These are phyloP conservation scores for Phytophthora tentaculata DNA, from an alignment of 352 stramenopile species.

Conservation along the genomic window DNA sequence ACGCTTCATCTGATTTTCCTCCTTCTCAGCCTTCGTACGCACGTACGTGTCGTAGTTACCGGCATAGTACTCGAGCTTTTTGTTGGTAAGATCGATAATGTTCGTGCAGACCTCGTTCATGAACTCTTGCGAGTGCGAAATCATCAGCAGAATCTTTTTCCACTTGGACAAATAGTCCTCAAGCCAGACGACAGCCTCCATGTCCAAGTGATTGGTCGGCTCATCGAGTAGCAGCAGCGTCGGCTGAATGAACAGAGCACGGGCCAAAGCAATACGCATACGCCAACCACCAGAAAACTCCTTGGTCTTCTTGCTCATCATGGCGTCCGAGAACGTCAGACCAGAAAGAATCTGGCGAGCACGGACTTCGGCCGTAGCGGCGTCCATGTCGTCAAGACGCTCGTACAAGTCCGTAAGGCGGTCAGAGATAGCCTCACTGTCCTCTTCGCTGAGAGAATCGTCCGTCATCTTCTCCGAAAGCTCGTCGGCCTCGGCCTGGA, in stretches of 20 bases:
- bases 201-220: conserved; percentile 96
- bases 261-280: conserved; percentile 96
- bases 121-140: conserved; percentile 99
- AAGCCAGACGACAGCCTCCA: conserved; percentile 98
- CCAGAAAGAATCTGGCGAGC: conserved; percentile 95
- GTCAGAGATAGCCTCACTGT: conserved; percentile 87
- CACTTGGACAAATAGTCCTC: conserved; percentile 98
- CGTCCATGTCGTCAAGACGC: conserved; percentile 95
- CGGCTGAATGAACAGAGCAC: conserved; percentile 97
- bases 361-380: conserved; percentile 92
- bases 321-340: conserved; percentile 95
- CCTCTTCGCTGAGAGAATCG: conserved; percentile 89
- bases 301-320: conserved; percentile 94
- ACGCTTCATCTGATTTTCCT: conserved; percentile 99
- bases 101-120: conserved; percentile 99
- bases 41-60: conserved; percentile 99
- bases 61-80: conserved; percentile 97
- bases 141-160: conserved; percentile 98
- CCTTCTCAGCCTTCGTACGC: conserved; percentile 95
- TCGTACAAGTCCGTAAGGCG: conserved; percentile 95
- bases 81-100: conserved; percentile 96
- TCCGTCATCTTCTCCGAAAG: conserved; percentile 93
- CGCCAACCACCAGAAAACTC: conserved; percentile 97
- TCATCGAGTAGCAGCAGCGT: conserved; percentile 95
- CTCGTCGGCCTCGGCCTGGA: conserved; percentile 93